Percentiles rank a stretch among this genome's conserved stretches.
Conservation (phyloP, 495 filamentous ascomycete genomes). For the Penicillium angulare region DNA sequence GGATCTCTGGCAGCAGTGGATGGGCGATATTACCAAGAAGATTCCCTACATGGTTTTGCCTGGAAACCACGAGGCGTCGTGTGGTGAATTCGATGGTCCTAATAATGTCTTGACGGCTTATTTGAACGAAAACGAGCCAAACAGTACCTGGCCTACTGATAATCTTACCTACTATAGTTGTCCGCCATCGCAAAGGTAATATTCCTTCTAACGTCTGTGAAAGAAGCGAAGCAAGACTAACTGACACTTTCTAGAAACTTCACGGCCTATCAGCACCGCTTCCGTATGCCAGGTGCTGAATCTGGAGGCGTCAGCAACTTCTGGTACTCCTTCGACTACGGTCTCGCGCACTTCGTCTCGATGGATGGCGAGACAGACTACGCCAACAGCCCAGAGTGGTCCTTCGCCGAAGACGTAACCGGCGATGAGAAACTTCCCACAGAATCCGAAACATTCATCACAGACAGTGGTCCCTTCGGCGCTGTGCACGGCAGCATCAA, state of each 20-base stretch:
- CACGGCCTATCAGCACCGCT: slow-evolving; percentile 53
- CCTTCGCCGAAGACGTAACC: slow-evolving; percentile 37
- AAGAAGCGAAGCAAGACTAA: no score
- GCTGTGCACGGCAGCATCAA: slow-evolving; percentile 33
- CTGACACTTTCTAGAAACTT: slow-evolving; percentile 38
- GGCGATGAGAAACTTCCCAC: slow-evolving; percentile 40
- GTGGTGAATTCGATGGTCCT: slow-evolving; percentile 51
- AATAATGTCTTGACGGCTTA: slow-evolving; percentile 48
- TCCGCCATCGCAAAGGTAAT: slow-evolving; percentile 48
- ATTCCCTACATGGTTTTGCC: slow-evolving; percentile 49
- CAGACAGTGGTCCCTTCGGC: slow-evolving; percentile 53
- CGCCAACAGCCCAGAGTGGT: slow-evolving; percentile 41
- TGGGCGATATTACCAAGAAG: slow-evolving; percentile 36
- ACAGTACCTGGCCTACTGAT: slow-evolving; percentile 23
- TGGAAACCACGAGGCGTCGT: slow-evolving; percentile 50
- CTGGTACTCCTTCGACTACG: slow-evolving; percentile 61
- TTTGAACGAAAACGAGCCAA: slow-evolving; percentile 35
- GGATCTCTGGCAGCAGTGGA: slow-evolving; percentile 51
- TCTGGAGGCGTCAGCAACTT: slow-evolving; percentile 50
- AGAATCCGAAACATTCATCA: slow-evolving; percentile 42
- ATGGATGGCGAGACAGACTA: slow-evolving; percentile 53
- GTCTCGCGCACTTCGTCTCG: slow-evolving; percentile 50
- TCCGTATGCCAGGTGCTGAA: slow-evolving; percentile 49
- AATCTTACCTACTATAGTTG: slow-evolving; percentile 54
- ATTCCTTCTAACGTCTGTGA: background rate